Conservation (phyloP, 768 basidiomycete species). For the Leccinum truebloodii region DNA sequence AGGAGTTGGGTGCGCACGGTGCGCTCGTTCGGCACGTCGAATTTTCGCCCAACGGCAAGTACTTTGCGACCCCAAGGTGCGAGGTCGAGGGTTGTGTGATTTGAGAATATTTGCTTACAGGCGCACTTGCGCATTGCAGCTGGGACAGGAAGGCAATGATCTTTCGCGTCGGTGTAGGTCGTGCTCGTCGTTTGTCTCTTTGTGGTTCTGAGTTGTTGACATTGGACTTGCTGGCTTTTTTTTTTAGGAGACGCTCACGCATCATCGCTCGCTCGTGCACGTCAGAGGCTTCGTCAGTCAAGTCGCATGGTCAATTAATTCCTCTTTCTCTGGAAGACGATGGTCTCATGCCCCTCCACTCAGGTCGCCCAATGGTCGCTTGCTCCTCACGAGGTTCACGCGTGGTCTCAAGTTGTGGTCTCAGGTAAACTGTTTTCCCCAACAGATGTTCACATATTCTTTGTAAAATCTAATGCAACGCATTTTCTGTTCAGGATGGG, state of each 20-base stretch:
- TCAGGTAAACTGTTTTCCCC: slow-evolving; percentile 32
- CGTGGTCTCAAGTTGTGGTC: slow-evolving; percentile 54
- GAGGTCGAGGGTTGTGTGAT: background rate
- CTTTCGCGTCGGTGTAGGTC: slow-evolving; percentile 45
- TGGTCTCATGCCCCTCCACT: background rate
- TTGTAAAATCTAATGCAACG: background rate
- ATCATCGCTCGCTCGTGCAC: slow-evolving; percentile 49
- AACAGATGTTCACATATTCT: background rate
- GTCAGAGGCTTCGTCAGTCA: slow-evolving; percentile 53
- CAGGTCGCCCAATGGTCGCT: slow-evolving; percentile 49
- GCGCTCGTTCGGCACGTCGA: slow-evolving; percentile 56
- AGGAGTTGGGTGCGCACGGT: slow-evolving; percentile 43
- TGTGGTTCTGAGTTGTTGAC: background rate
- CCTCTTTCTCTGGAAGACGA: background rate
- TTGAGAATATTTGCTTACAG: background rate
- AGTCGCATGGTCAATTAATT: slow-evolving; percentile 45
- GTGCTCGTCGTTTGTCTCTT: background rate
- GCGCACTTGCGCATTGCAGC: slow-evolving; percentile 23
- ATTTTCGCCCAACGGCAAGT: slow-evolving; percentile 57
- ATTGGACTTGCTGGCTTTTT: background rate
- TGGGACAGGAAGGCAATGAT: slow-evolving; percentile 53
- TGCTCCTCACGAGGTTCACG: slow-evolving; percentile 47
- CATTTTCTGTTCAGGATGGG: slow-evolving; percentile 39
- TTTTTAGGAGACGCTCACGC: slow-evolving; percentile 40
- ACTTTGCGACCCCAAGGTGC: slow-evolving; percentile 56